Evolutionary conservation across 2,329 filamentous ascomycete species (phyloP), one percentile per base, ranked within the genome.

Genomic region (Xylaria sp.): DNA sequence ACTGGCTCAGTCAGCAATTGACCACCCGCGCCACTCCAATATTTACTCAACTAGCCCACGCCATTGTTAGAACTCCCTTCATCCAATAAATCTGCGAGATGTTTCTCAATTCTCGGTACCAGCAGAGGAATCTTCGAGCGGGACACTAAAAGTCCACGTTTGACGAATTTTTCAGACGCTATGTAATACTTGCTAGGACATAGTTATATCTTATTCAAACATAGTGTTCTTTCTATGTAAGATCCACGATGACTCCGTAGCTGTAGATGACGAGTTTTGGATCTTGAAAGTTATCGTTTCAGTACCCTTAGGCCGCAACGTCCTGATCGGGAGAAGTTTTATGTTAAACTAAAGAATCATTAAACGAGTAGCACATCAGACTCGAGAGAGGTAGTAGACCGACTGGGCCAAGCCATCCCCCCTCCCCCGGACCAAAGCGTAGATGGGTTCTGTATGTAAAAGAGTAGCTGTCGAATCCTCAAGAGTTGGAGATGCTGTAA

Each of bases 281-380:
- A 43, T 61, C 18, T 61, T 61, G 46, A 61, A 61, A 50, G 52
- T 46, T 34, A 61, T 61, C 58, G 52, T 61, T n/a, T 61, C 53
- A 10, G 50, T 48, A 25, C 59, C 53, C 25, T 61, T 53, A 15
- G 46, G 59, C 10, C 59, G 59, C 43, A 46, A n/a, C 7, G 34
- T 53, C 46, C 59, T 53, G 18, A 46, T 61, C 15, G 46, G 59
- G 18, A 46, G 46, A 12, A 61, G 46, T 28, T 53, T 61, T 13
- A 61, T 53, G 12, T 61, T 46, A 25, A 61, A 61, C 36, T 61
- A 34, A 4, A 53, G 59, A 23, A 61, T 53, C 32, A 61, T 61
- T 61, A 46, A 23, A 46, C 59, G 34, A 61, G 59, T 9, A 61
- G 59, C 46, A 61, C 53, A 30, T 61, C 53, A 34, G 59, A 61